phyloP scores from a whole-genome alignment of 148 eudicot species.

The Fallopia convolvulus region DNA sequence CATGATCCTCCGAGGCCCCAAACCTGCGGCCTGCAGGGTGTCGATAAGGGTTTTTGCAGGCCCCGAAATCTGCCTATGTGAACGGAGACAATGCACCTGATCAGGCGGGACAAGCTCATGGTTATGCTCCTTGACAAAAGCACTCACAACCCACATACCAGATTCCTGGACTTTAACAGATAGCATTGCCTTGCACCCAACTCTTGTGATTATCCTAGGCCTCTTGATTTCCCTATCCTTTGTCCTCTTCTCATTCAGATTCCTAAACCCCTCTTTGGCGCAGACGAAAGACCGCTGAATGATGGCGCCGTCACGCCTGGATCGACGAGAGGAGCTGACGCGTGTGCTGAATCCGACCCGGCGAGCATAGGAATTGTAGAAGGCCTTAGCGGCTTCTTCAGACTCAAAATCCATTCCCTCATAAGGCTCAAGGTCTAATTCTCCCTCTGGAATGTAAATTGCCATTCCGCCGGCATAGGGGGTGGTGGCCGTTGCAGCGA shows the following conservation, averaged over 20 bases:
- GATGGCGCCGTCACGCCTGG: slow-evolving; percentile 39
- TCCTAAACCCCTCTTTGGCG: slow-evolving; percentile 49
- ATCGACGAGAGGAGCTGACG: slow-evolving; percentile 41
- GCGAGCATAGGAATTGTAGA: slow-evolving; percentile 52
- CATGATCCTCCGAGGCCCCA: slow-evolving; percentile 54
- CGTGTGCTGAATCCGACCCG: slow-evolving; percentile 51
- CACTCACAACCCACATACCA: slow-evolving; percentile 43
- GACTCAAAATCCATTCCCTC: slow-evolving; percentile 56
- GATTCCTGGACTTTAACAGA: slow-evolving; percentile 35
- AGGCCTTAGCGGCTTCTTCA: slow-evolving; percentile 51
- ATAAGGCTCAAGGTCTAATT: slow-evolving; percentile 33
- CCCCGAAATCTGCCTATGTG: slow-evolving; percentile 47
- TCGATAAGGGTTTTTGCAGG: slow-evolving; percentile 50
- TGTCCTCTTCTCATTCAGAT: slow-evolving; percentile 31
- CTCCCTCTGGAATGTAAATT: slow-evolving; percentile 21
- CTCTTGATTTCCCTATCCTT: slow-evolving; percentile 33
- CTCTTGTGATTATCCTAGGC: slow-evolving; percentile 38
- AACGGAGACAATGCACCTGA: slow-evolving; percentile 45
- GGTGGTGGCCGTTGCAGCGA: background rate
- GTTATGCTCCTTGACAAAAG: slow-evolving; percentile 44
- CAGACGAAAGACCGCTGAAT: slow-evolving; percentile 50
- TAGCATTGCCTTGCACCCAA: slow-evolving; percentile 44
- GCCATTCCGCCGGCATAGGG: slow-evolving; percentile 10
- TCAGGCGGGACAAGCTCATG: slow-evolving; percentile 46
- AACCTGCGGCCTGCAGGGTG: slow-evolving; percentile 44